Evolutionary conservation across 345 rosid species (phyloP).

Genomic region (Gossypioides kirkii): DNA sequence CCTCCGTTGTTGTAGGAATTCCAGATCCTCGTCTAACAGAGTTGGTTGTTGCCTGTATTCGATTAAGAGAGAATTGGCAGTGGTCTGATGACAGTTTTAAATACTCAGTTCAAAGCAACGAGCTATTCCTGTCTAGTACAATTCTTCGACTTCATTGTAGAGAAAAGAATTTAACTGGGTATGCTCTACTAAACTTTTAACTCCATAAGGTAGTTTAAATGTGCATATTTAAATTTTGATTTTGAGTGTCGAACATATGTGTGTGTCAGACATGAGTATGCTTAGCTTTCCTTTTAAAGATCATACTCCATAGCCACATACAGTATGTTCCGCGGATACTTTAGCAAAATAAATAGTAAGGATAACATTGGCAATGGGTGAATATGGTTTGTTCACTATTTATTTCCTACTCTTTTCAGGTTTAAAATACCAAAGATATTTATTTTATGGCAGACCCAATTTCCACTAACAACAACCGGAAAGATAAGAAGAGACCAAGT

Average conservation of each 20-base stretch:
- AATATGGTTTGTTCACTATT: not conserved
- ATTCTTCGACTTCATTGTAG: slow-evolving; percentile 44
- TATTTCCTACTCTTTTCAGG: slow-evolving; percentile 35
- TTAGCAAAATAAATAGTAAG: not conserved
- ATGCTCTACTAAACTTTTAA: not conserved
- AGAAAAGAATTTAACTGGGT: slow-evolving; percentile 58
- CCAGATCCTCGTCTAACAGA: slow-evolving; percentile 58
- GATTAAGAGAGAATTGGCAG: slow-evolving; percentile 48
- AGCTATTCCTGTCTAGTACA: slow-evolving; percentile 39
- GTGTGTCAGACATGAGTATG: not conserved
- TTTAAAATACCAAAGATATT: slow-evolving; percentile 72
- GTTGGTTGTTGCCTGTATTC: slow-evolving; percentile 71
- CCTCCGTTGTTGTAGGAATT: slow-evolving; percentile 54
- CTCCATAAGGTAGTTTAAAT: not conserved
- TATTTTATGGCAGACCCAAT: slow-evolving; percentile 56
- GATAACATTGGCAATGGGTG: not conserved
- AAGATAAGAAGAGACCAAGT: slow-evolving; percentile 69
- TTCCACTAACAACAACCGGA: slow-evolving; percentile 64
- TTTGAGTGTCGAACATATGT: not conserved
- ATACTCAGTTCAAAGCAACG: slow-evolving; percentile 5
- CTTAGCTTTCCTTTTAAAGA: not conserved
- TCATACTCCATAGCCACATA: not conserved
- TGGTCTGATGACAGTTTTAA: slow-evolving; percentile 42
- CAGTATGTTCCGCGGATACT: not conserved
- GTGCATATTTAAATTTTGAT: not conserved